These are phyloP conservation scores for Grosmannia clavigera DNA, from an alignment of 2,329 filamentous ascomycete genomes.

Conservation along the genomic window DNA sequence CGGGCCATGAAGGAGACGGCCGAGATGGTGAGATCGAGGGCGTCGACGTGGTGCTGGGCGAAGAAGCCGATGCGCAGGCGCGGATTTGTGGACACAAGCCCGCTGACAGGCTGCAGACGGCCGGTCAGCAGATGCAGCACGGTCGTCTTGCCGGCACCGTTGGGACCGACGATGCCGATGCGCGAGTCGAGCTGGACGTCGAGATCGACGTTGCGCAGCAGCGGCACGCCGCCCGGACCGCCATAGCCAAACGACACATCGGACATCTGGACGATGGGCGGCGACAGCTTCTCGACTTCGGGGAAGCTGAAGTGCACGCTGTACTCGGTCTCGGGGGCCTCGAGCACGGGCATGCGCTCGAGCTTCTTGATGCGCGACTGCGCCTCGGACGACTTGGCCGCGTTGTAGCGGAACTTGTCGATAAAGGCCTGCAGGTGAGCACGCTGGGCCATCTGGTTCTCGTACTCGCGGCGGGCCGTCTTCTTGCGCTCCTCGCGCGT, in stretches of 20 bases:
- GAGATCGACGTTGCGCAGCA: conserved; percentile 79
- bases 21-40: conserved; percentile 75
- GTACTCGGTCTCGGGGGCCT: conserved; percentile 86
- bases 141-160: conserved; percentile 97
- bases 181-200: conserved; percentile 96
- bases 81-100: conserved; percentile 78
- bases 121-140: conserved; percentile 96
- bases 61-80: conserved; percentile 91
- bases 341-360: conserved; percentile 88
- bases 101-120: conserved; percentile 61
- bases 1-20: conserved; percentile 96
- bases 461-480: conserved; percentile 92
- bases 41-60: conserved; percentile 96
- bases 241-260: conserved; percentile 84
- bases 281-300: conserved; percentile 92
- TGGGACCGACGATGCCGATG: conserved; percentile 98
- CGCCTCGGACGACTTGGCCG: conserved; percentile 94
- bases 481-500: conserved; percentile 96
- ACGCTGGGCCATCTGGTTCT: conserved; percentile 91
- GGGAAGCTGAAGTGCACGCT: conserved; percentile 95
- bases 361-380: conserved; percentile 99
- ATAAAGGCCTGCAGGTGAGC: conserved; percentile 96
- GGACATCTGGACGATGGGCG: conserved; percentile 95
- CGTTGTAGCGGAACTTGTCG: conserved; percentile 99
- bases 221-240: conserved; percentile 60